Base-by-base conservation (phyloP, 192 early-diverging fungal genomes). In the Coemansia furcata region DNA sequence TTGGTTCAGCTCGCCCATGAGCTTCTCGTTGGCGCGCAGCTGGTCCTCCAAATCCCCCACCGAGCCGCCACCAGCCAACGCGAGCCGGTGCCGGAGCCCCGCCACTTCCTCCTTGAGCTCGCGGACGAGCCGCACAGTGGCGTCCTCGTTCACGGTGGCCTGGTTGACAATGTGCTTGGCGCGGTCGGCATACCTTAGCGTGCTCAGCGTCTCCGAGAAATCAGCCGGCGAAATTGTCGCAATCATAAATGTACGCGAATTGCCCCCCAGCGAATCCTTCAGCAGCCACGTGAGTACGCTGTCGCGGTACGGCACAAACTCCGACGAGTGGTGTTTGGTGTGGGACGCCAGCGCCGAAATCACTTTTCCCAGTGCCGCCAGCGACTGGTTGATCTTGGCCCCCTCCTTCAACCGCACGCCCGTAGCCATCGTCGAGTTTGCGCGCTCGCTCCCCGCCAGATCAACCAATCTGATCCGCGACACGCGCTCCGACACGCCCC, bases 381-480 rank as follows among this genome's bases (percentile, higher is more conserved):
- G 76, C 11, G 92, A 94, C 69, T 92, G 92, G 82, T 98, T 98
- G 85, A 98, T 98, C 50, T 93, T 94, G 12, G 92, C 93, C 29
- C 94, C 96, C 80, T 98, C 96, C 66, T 92, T 93, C 10, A 97
- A 72, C 10, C 95, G 86, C 52, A 77, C 72, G 3, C 96, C 96
- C 0, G 92, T 92, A 0, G 93, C 92, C 65, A 90, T 90, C 6
- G 96, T 95, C 36, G 89, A 74, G 68, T 91, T 89, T 3, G 94
- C 93, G 19, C 96, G 88, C 76, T 98, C 96, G 81, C 90, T 92
- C 66, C 96, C 96, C 3, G 96, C 96, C 58, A 98, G 84, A 86
- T 98, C 95, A 0, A 98, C 94, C 58, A 98, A 71, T 74, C 90
- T 89, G 78, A 83, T 90, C n/a, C 91, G 83, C 64, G 92, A 87